Conservation (phyloP, 2,329 filamentous ascomycete species). For the Fusarium globosum region DNA sequence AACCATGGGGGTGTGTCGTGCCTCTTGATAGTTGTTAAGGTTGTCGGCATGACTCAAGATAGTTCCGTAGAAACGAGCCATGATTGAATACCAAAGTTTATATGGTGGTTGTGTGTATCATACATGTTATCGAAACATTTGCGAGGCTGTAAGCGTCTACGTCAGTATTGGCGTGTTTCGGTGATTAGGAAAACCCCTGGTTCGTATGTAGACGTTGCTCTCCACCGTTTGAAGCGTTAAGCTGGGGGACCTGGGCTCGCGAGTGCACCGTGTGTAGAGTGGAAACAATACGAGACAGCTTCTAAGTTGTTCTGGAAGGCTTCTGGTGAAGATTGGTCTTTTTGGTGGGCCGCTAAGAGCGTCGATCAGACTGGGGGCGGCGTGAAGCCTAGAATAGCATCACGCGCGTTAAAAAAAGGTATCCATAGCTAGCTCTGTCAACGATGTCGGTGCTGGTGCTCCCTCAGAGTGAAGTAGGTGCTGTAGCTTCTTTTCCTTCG, state of each 20-base stretch:
- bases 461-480: not conserved
- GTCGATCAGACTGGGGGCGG: constrained; percentile 17
- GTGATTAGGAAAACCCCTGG: constrained; percentile 16
- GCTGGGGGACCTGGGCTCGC: not conserved
- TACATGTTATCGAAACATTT: constrained; percentile 1
- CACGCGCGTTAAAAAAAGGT: not conserved
- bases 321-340: constrained; percentile 33
- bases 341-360: constrained; percentile 16
- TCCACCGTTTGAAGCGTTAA: constrained; percentile 11
- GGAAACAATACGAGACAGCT: constrained; percentile 23
- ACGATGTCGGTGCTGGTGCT: constrained; percentile 21
- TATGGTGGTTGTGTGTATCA: not conserved
- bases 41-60: constrained; percentile 29
- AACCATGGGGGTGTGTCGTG: constrained; percentile 21
- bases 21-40: constrained; percentile 12
- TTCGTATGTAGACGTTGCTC: constrained; percentile 12
- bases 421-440: not conserved
- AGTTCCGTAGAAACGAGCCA: constrained; percentile 14
- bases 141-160: constrained; percentile 12
- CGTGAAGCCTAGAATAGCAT: constrained; percentile 21
- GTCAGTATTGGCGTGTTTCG: constrained; percentile 15
- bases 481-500: not conserved
- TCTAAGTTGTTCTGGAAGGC: constrained; percentile 41
- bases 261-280: constrained; percentile 12
- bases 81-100: constrained; percentile 15